Percentiles rank a stretch among this genome's conserved stretches.
phyloP scores from a whole-genome alignment of 768 basidiomycete genomes.

The Sistotremastrum niveocremeum region DNA sequence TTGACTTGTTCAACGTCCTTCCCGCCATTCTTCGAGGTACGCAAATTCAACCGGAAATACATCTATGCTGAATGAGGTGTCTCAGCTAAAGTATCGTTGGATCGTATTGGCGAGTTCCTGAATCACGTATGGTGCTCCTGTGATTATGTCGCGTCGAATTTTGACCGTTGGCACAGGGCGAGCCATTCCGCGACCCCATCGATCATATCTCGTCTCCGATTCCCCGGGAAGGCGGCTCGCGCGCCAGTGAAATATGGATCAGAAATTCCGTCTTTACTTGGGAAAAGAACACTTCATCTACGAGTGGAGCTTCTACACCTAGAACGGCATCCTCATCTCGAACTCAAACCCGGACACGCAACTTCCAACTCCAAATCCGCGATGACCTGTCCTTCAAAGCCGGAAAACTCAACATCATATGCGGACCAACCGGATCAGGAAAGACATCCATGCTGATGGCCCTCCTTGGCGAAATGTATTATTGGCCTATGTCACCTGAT shows the following conservation, averaged over 20 bases:
- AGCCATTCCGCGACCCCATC: too few species aligned
- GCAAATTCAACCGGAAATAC: too few species aligned
- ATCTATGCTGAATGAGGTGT: slow-evolving; percentile 1
- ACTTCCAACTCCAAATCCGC: slow-evolving; percentile 3
- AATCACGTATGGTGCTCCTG: slow-evolving; percentile 12
- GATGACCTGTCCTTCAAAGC: slow-evolving; percentile 3
- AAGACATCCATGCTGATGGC: slow-evolving; percentile 23
- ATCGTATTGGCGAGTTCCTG: slow-evolving; percentile 39
- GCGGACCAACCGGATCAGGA: slow-evolving; percentile 19
- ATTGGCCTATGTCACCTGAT: slow-evolving; percentile 16
- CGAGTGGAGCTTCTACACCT: slow-evolving; percentile 42
- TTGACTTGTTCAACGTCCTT: too few species aligned
- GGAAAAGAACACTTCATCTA: slow-evolving; percentile 5
- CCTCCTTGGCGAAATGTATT: slow-evolving; percentile 20
- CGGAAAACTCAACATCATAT: slow-evolving; percentile 14
- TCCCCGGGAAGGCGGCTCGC: too few species aligned
- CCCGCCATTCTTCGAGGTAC: too few species aligned
- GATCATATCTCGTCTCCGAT: too few species aligned
- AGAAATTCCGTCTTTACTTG: slow-evolving; percentile 11
- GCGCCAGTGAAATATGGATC: neutral
- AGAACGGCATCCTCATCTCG: slow-evolving; percentile 2
- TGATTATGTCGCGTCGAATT: too few species aligned
- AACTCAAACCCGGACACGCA: slow-evolving; percentile 19
- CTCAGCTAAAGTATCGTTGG: slow-evolving; percentile 49
- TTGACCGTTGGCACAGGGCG: too few species aligned